Percentiles rank a stretch among this genome's conserved stretches.
Conservation (phyloP, 1,284 basidiomycete species). For the Prillingera fragicola region DNA sequence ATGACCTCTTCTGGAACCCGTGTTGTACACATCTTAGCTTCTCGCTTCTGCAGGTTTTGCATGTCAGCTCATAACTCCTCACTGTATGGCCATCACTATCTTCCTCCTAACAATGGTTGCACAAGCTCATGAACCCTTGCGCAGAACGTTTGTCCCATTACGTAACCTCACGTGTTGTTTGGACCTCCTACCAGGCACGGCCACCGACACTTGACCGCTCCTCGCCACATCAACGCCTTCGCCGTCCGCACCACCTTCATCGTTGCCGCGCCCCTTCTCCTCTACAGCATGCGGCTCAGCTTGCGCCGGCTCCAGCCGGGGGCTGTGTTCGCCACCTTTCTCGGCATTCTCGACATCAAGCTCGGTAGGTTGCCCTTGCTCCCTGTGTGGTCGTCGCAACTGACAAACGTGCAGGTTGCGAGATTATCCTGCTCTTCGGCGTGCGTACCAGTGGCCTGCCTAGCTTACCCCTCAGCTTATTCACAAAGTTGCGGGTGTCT, state of each 20-base stretch:
- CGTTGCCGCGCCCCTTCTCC: neutral
- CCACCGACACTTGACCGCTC: too few species aligned
- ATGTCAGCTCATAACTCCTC: too few species aligned
- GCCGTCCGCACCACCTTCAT: neutral
- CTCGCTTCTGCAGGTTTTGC: too few species aligned
- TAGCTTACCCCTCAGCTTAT: constrained; percentile 58
- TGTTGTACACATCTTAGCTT: too few species aligned
- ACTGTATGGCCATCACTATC: too few species aligned
- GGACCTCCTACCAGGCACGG: too few species aligned
- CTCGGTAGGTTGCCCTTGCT: constrained; percentile 54
- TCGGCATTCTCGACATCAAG: constrained; percentile 80
- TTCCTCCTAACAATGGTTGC: too few species aligned
- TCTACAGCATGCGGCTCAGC: constrained; percentile 28
- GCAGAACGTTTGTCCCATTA: too few species aligned
- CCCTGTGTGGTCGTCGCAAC: neutral
- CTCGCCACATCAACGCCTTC: too few species aligned
- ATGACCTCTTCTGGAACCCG: too few species aligned
- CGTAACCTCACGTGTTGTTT: too few species aligned
- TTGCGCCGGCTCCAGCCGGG: constrained; percentile 27
- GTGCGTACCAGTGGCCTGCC: constrained; percentile 50
- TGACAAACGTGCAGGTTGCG: constrained; percentile 52
- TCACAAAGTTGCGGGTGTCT: constrained; percentile 97
- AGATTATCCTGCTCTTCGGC: constrained; percentile 76
- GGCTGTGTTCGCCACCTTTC: constrained; percentile 64
- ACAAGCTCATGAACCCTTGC: too few species aligned